phyloP scores from a whole-genome alignment of 345 rosid species.

The Camelina hispida region DNA sequence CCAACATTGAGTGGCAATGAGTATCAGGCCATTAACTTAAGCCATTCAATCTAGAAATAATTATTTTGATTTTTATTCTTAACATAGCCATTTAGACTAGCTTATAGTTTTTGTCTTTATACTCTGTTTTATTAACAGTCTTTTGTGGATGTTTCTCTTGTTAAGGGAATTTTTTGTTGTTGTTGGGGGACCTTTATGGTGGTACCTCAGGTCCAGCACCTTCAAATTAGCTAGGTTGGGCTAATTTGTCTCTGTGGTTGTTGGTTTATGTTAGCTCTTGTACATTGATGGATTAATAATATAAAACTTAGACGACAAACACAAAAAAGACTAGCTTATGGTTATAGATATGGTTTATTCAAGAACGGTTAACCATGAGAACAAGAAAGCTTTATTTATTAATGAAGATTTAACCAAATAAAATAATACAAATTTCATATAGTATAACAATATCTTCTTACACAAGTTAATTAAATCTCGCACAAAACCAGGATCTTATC shows the following conservation, averaged over 20 bases:
- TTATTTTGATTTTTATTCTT: not conserved
- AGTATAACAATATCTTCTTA: slow-evolving; percentile 32
- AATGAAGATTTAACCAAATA: not conserved
- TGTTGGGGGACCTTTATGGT: too few species aligned
- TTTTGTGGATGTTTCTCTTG: too few species aligned
- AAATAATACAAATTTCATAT: slow-evolving; percentile 8
- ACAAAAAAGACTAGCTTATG: not conserved
- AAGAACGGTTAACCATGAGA: not conserved
- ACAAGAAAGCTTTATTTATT: slow-evolving; percentile 12
- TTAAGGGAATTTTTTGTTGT: too few species aligned
- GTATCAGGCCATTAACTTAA: not conserved
- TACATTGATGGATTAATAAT: too few species aligned
- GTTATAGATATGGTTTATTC: not conserved
- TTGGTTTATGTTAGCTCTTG: too few species aligned
- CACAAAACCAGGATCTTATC: slow-evolving; percentile 45
- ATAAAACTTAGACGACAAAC: too few species aligned
- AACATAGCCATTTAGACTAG: not conserved
- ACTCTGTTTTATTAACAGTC: too few species aligned
- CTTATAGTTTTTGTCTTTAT: too few species aligned
- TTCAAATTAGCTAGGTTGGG: too few species aligned
- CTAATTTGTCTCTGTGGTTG: too few species aligned
- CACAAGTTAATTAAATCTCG: slow-evolving; percentile 35
- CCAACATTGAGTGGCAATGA: slow-evolving; percentile 27
- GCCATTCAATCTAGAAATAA: not conserved
- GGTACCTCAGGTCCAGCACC: too few species aligned